Evolutionary conservation across 768 basidiomycete species (phyloP), one percentile per base, ranked within the genome.

Genomic region (Phlebiopsis gigantea): DNA sequence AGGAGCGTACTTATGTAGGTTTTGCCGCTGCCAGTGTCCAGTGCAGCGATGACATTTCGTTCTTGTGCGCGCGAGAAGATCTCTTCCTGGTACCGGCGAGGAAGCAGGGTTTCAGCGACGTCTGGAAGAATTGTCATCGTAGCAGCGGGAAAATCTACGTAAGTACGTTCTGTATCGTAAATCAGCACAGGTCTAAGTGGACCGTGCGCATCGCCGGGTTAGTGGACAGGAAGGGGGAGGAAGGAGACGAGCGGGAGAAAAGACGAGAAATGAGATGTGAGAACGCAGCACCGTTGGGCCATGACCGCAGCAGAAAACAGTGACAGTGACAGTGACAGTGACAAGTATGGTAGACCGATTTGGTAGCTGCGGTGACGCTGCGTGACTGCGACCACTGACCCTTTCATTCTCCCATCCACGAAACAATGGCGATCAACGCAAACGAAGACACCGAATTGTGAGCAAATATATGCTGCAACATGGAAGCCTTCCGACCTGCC

Each of bases 361-460:
- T 45, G 53, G 42, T 9, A 54, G 25, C n/a, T 29, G 34, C 34
- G 34, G 34, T 39, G 2, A 39, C 34, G 2, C 9, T 43, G 12
- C 26, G 53, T 46, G 53, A 54, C 53, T 54, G 53, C 44, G 53
- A 19, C 44, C 53, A 42, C 53, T 14, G 53, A 34, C 17, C 39
- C 26, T 5, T 15, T 9, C 39, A 10, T 17, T 4, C 34, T 30
- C 50, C 4, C 47, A 29, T 21, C 25, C 22, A 29, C 10, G 28
- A 26, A 1, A 30, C 47, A 29, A 86, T 88, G 87, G 73, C 85
- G 5, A 71, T 88, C 53, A 92, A 94, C 67, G 81, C 88, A 28
- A 79, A 93, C 77, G 90, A 96, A 76, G 94, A 98, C 70, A 96
- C 94, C 2, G 94, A 98, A 80, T 97, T 98, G 94, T 95, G 70